Base-by-base conservation (phyloP, 2,329 filamentous ascomycete genomes). In the Colletotrichum lini region DNA sequence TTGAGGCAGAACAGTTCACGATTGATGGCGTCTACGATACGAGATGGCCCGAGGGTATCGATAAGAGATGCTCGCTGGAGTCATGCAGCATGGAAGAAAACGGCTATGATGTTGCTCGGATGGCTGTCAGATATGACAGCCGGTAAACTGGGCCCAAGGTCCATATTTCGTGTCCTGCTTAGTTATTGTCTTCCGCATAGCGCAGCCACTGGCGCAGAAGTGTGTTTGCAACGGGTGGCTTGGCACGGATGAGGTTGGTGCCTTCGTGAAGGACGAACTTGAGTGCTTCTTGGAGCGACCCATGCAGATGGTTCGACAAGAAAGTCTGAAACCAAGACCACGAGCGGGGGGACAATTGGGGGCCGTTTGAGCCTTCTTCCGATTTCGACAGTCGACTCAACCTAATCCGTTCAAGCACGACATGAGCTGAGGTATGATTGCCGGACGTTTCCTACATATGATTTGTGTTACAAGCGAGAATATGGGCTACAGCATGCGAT, bases 221-320 rank as follows among this genome's bases (percentile, higher is more conserved):
- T 53, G 16, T 40, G n/a, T 60, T 53, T 64, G 53, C 26, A 47
- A 40, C n/a, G 52, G 30, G 45, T n/a, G 18, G 23, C 58, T 40
- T 62, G 58, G 42, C 49, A 30, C 35, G 58, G 50, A 21, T 47
- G 38, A 56, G 21, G 50, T 56, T 10, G 30, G 8, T 9, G 8
- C 2, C 30, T 9, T 67, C 50, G 65, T 26, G 65, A 63, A 35
- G 42, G 40, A 44, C 35, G 26, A 15, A 42, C 44, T 52, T 49
- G 26, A 49, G 56, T 30, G 56, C 58, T 50, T 47, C 47, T 18
- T 47, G 44, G n/a, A 57, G n/a, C 52, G 59, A 65, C n/a, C 54
- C 61, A 65, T 40, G n/a, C 53, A 54, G 67, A 69, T 57, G 63
- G 67, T 50, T 57, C 50, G 64, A 57, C 56, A 40, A 38, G 38